These are phyloP conservation scores for Ophiocordyceps robertsii DNA, from an alignment of 2,329 filamentous ascomycete species.

Conservation along the genomic window DNA sequence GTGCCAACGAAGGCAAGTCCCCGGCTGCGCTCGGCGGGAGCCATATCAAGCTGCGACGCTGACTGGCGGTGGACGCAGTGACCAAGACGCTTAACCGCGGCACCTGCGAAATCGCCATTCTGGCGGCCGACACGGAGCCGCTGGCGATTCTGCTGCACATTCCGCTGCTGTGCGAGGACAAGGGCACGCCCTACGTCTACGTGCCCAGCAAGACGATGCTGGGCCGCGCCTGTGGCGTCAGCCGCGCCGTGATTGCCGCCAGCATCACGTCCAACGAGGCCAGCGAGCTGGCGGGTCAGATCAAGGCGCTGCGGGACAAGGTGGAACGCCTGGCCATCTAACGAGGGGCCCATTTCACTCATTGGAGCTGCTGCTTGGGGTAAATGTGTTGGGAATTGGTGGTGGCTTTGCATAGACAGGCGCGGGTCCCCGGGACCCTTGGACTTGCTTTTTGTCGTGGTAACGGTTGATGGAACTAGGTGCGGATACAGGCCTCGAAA, in stretches of 20 bases:
- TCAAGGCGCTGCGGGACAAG: slow-evolving; percentile 83
- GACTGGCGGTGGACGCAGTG: slow-evolving; percentile 11
- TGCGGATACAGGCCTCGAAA: too few relatives aligned
- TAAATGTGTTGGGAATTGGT: too few relatives aligned
- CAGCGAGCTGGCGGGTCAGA: slow-evolving; percentile 76
- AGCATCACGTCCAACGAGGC: slow-evolving; percentile 88
- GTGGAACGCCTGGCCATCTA: slow-evolving; percentile 90
- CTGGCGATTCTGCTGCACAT: slow-evolving; percentile 82
- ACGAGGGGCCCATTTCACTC: slow-evolving; percentile 19
- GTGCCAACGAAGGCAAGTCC: slow-evolving; percentile 56
- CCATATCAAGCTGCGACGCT: neutral
- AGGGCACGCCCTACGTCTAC: slow-evolving; percentile 53
- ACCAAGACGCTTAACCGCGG: slow-evolving; percentile 88
- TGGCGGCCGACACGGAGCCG: slow-evolving; percentile 78
- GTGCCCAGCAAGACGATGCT: slow-evolving; percentile 71
- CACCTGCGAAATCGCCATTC: slow-evolving; percentile 76
- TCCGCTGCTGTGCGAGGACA: slow-evolving; percentile 77
- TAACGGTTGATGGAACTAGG: too few relatives aligned
- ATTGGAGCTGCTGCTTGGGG: neutral
- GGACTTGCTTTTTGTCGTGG: too few relatives aligned
- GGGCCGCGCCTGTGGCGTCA: slow-evolving; percentile 81
- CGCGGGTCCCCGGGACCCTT: too few relatives aligned
- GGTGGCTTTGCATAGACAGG: too few relatives aligned
- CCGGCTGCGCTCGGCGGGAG: neutral
- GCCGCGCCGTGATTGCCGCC: slow-evolving; percentile 72